These are phyloP conservation scores for Ophiostoma ips DNA, from an alignment of 2,329 filamentous ascomycete genomes.

Conservation along the genomic window DNA sequence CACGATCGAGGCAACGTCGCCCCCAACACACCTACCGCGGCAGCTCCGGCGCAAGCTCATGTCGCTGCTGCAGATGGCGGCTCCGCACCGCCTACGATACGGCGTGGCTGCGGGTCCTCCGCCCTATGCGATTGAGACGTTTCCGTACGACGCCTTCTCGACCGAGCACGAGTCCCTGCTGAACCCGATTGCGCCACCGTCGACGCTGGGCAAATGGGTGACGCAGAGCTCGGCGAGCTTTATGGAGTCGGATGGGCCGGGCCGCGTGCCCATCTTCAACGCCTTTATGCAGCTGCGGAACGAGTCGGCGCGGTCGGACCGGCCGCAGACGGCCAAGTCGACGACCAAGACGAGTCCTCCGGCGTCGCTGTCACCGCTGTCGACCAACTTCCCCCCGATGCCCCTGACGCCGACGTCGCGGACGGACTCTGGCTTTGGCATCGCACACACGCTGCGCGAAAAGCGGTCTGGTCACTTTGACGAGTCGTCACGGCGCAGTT, in stretches of 20 bases:
- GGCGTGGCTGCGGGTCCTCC: slow-evolving; percentile 82
- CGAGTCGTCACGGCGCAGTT: slow-evolving; percentile 68
- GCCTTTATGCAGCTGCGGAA: slow-evolving; percentile 69
- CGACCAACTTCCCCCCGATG: slow-evolving; percentile 59
- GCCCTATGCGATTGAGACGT: slow-evolving; percentile 84
- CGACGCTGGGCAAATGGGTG: slow-evolving; percentile 72
- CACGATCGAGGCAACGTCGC: slow-evolving; percentile 69
- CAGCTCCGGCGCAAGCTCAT: slow-evolving; percentile 83
- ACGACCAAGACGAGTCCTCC: slow-evolving; percentile 43
- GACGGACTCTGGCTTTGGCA: slow-evolving; percentile 80
- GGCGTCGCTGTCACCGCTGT: slow-evolving; percentile 60
- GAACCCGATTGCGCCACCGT: slow-evolving; percentile 52
- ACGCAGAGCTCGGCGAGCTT: slow-evolving; percentile 83
- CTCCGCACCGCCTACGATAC: slow-evolving; percentile 75
- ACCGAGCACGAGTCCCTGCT: slow-evolving; percentile 76
- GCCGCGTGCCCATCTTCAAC: slow-evolving; percentile 67
- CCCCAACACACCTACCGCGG: slow-evolving; percentile 66
- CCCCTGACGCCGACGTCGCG: slow-evolving; percentile 70
- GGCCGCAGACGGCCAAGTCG: slow-evolving; percentile 63
- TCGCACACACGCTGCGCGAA: slow-evolving; percentile 75
- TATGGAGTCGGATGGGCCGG: slow-evolving; percentile 46
- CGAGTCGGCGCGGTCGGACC: slow-evolving; percentile 52
- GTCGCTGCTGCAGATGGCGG: slow-evolving; percentile 76
- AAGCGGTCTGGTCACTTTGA: slow-evolving; percentile 93
- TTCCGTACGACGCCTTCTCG: slow-evolving; percentile 78